Conservation (phyloP, 75 land plant genomes). For the Picea glauca region DNA sequence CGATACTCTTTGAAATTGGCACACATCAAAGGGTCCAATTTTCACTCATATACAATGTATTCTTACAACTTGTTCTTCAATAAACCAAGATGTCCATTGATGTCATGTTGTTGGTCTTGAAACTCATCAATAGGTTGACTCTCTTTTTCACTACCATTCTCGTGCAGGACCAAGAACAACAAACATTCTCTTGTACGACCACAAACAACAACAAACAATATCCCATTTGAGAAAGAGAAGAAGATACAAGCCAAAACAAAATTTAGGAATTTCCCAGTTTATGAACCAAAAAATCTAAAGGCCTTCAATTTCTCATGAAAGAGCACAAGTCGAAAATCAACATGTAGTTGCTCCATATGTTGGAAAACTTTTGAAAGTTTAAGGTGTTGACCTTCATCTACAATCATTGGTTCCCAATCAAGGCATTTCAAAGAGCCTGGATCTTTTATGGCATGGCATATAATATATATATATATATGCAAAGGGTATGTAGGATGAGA, state of each 20-base stretch:
- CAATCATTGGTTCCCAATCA: conserved; percentile 60
- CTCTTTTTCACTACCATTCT: conserved; percentile 11
- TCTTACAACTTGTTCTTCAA: conserved; percentile 35
- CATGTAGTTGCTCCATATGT: conserved; percentile 22
- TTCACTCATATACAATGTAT: conserved; percentile 36
- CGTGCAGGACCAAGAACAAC: conserved; percentile 40
- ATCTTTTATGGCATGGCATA: conserved; percentile 30
- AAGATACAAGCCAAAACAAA: background rate
- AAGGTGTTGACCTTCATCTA: conserved; percentile 60
- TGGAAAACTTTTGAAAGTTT: conserved; percentile 27
- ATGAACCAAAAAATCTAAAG: background rate
- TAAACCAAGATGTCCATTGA: background rate
- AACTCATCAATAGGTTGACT: background rate
- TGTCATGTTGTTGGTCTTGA: background rate
- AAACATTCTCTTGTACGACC: conserved; percentile 38
- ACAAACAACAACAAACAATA: background rate
- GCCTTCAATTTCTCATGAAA: conserved; percentile 61
- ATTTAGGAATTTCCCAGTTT: background rate
- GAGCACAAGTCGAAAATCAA: conserved; percentile 53
- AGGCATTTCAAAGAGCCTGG: conserved; percentile 34
- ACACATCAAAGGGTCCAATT: conserved; percentile 16
- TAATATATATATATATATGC: too few species aligned
- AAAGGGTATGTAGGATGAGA: background rate
- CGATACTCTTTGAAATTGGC: conserved; percentile 71
- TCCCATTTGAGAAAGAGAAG: background rate